These are phyloP conservation scores for Carpinus fangiana DNA, from an alignment of 306 rosid genomes.

Conservation along the genomic window DNA sequence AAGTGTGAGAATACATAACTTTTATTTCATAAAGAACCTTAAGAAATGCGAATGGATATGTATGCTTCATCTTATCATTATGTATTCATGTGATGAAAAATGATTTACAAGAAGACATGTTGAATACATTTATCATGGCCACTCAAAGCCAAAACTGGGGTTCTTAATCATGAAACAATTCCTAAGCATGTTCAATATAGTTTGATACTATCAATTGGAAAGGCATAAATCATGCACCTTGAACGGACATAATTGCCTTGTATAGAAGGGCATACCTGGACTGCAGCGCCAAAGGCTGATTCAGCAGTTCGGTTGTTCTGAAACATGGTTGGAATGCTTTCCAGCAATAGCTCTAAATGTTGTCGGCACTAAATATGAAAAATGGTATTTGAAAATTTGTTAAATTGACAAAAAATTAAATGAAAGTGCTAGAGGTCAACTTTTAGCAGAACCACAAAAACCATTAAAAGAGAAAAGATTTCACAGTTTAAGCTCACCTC, in stretches of 20 bases:
- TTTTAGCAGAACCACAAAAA: slow-evolving; percentile 10
- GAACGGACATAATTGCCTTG: neutral
- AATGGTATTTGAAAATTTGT: slow-evolving; percentile 1
- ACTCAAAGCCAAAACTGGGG: neutral
- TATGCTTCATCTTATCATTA: neutral
- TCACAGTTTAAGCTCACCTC: slow-evolving; percentile 60
- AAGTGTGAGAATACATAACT: neutral
- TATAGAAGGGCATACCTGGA: slow-evolving; percentile 62
- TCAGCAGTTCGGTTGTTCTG: slow-evolving; percentile 83
- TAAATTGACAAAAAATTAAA: slow-evolving; percentile 23
- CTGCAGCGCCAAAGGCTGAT: slow-evolving; percentile 96
- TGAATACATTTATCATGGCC: neutral
- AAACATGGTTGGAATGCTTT: slow-evolving; percentile 89
- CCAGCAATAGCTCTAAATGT: slow-evolving; percentile 84
- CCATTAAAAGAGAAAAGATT: slow-evolving; percentile 11
- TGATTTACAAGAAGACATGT: neutral
- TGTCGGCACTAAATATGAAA: slow-evolving; percentile 69
- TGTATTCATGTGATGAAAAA: neutral
- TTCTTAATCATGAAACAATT: neutral
- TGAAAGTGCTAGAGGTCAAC: slow-evolving; percentile 12
- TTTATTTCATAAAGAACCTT: neutral
- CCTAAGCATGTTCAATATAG: neutral
- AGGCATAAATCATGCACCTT: no score
- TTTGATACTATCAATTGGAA: no score
- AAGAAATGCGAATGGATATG: neutral